phyloP scores from a whole-genome alignment of 2,329 filamentous ascomycete species.

The Paraphaeosphaeria sporulosa region DNA sequence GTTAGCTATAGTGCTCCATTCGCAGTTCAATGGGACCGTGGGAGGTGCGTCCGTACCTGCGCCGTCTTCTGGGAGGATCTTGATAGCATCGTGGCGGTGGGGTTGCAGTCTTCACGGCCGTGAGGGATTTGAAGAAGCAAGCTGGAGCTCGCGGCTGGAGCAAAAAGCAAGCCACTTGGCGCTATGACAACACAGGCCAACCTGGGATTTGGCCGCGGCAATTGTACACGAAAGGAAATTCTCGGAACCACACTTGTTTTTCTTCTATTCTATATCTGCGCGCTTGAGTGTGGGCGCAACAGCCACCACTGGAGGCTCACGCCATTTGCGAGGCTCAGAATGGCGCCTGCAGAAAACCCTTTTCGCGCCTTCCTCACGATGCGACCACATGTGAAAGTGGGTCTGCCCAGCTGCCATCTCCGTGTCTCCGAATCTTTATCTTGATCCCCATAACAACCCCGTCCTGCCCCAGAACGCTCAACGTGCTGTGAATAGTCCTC shows the following conservation, averaged over 20 bases:
- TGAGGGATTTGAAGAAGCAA: conserved; percentile 48
- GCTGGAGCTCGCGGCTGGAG: conserved; percentile 40
- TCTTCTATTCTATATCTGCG: background rate
- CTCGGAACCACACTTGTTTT: conserved; percentile 8
- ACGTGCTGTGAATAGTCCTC: background rate
- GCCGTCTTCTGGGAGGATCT: conserved; percentile 56
- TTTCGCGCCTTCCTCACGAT: conserved; percentile 1
- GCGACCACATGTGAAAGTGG: conserved; percentile 15
- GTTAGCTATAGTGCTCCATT: conserved; percentile 31
- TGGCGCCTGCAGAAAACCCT: conserved; percentile 6
- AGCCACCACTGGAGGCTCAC: no score
- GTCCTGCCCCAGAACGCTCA: background rate
- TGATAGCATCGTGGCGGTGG: conserved; percentile 52
- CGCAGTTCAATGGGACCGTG: conserved; percentile 34
- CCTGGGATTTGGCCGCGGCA: conserved; percentile 31
- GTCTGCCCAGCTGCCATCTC: background rate
- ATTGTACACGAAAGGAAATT: conserved; percentile 23
- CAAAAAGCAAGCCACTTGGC: conserved; percentile 46
- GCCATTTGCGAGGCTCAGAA: background rate
- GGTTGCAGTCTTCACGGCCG: conserved; percentile 34
- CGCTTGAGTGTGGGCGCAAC: background rate
- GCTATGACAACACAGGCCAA: conserved; percentile 32
- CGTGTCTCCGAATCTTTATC: conserved; percentile 1
- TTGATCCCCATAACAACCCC: background rate
- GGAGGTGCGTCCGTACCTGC: conserved; percentile 51